These are phyloP conservation scores for Thelephora terrestris DNA, from an alignment of 1,284 basidiomycete genomes.

Conservation along the genomic window DNA sequence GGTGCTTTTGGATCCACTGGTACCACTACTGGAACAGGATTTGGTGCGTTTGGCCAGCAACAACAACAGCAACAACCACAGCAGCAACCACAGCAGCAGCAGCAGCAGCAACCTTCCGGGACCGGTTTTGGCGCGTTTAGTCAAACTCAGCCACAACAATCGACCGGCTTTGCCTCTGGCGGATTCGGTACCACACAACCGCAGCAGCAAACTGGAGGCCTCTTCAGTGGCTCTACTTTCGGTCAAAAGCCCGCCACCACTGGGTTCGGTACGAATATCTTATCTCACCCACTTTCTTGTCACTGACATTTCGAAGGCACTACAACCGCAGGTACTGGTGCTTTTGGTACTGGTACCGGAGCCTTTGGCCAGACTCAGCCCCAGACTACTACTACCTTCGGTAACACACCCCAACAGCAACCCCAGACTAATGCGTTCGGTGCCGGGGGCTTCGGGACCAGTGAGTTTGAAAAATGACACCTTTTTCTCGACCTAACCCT, in stretches of 20 bases:
- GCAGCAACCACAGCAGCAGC: slow-evolving; percentile 17
- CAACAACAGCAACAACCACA: slow-evolving; percentile 20
- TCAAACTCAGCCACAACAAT: slow-evolving; percentile 18
- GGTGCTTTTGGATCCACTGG: slow-evolving; percentile 14
- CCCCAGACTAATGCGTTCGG: slow-evolving; percentile 15
- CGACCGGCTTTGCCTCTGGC: slow-evolving; percentile 9
- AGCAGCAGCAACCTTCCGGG: slow-evolving; percentile 15
- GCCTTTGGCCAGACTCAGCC: slow-evolving; percentile 29
- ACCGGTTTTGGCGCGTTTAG: slow-evolving; percentile 18
- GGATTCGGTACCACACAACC: slow-evolving; percentile 18
- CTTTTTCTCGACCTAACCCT: neutral
- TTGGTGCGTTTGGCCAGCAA: slow-evolving; percentile 31
- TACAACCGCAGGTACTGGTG: neutral
- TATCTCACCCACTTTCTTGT: too few species aligned
- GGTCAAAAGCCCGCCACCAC: slow-evolving; percentile 11
- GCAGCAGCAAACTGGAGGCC: slow-evolving; percentile 13
- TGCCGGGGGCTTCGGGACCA: slow-evolving; percentile 10
- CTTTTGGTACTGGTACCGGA: slow-evolving; percentile 10
- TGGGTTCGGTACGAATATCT: slow-evolving; percentile 12
- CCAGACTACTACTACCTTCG: slow-evolving; percentile 24
- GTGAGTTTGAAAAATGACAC: slow-evolving; percentile 11
- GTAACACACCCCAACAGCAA: slow-evolving; percentile 6
- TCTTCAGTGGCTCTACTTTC: slow-evolving; percentile 8
- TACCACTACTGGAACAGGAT: slow-evolving; percentile 22
- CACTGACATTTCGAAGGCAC: too few species aligned